These are phyloP conservation scores for Aspergillus eucalypticola DNA, from an alignment of 2,329 filamentous ascomycete genomes.

Conservation along the genomic window DNA sequence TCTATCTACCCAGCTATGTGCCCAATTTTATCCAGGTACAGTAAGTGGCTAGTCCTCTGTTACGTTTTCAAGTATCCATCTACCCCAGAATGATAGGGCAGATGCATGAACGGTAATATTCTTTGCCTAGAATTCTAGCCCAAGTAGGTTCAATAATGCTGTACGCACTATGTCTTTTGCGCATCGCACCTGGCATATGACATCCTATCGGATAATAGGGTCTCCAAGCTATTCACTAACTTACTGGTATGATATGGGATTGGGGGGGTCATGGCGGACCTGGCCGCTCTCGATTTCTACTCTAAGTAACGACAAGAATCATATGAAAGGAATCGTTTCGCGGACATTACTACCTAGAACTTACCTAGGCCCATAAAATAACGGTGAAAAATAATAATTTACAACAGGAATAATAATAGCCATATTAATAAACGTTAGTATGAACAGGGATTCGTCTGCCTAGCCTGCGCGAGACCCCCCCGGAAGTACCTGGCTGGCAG, in stretches of 20 bases:
- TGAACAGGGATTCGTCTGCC: conserved; percentile 3
- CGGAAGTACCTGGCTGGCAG: conserved; percentile 1
- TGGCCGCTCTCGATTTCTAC: not conserved
- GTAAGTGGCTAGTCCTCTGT: not conserved
- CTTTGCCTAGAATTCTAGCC: not conserved
- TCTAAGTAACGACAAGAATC: conserved; percentile 4
- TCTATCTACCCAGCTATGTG: no score
- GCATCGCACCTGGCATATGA: conserved; percentile 16
- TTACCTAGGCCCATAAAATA: no score
- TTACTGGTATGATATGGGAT: conserved; percentile 4
- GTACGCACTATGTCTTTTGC: conserved; percentile 1
- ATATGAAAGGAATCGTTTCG: conserved; percentile 6
- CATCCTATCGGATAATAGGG: conserved; percentile 13
- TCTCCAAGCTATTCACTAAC: not conserved
- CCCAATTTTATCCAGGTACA: no score
- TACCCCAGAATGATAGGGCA: conserved; percentile 1
- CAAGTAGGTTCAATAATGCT: conserved; percentile 7
- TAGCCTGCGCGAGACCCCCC: not conserved
- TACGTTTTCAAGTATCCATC: not conserved
- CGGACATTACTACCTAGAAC: not conserved
- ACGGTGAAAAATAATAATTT: no score
- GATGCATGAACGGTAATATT: not conserved
- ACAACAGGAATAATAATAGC: no score
- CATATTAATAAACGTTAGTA: not conserved
- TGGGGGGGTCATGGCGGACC: not conserved